Evolutionary conservation across 2,329 filamentous ascomycete species (phyloP).

Genomic region (Blastomyces gilchristii): DNA sequence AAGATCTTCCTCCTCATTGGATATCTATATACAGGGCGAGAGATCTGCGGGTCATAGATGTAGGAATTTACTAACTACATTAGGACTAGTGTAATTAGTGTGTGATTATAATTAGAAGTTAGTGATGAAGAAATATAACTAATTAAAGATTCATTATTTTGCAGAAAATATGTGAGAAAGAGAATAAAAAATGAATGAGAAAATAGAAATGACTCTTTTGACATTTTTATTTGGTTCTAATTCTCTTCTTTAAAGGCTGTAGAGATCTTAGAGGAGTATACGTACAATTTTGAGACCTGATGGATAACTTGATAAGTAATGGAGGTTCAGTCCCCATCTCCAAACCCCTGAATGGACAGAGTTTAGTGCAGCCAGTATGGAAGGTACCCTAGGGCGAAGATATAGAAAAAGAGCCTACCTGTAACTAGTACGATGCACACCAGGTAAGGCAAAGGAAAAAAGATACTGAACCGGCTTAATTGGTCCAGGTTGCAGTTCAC

Average conservation of each 20-base stretch:
- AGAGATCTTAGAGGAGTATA: conserved; percentile 9
- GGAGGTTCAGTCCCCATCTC: conserved; percentile 89
- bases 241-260: neutral
- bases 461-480: conserved; percentile 74
- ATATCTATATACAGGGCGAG: too few species aligned
- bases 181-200: too few species aligned
- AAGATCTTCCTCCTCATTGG: too few species aligned
- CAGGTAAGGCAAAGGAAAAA: conserved; percentile 81
- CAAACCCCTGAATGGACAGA: conserved; percentile 60
- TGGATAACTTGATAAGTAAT: conserved; percentile 56
- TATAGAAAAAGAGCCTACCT: conserved; percentile 45
- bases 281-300: conserved; percentile 60
- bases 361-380: neutral
- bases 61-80: too few species aligned
- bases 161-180: too few species aligned
- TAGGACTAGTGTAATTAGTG: too few species aligned
- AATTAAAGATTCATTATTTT: too few species aligned
- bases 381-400: neutral
- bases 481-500: conserved; percentile 20
- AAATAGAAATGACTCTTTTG: neutral
- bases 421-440: conserved; percentile 76
- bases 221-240: neutral
- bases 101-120: too few species aligned
- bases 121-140: too few species aligned
- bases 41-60: too few species aligned